Percentiles rank a stretch among this genome's conserved stretches.
Conservation (phyloP, 345 rosid genomes). For the Pistacia integerrima region DNA sequence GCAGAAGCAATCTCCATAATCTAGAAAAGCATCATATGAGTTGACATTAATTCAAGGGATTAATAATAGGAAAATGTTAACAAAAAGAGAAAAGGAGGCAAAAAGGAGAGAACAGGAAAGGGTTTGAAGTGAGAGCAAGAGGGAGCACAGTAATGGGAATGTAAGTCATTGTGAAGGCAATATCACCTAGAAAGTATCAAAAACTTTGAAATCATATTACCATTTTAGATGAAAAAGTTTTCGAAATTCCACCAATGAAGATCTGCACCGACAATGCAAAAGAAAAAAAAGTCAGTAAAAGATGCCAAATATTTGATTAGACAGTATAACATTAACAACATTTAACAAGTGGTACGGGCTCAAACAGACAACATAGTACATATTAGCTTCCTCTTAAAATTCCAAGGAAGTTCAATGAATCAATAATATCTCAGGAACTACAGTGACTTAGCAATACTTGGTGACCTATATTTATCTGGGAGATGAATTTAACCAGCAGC, state of each 20-base stretch:
- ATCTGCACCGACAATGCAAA: constrained; percentile 58
- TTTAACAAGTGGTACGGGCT: constrained; percentile 7
- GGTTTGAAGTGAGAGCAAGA: background rate
- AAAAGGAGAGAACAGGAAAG: background rate
- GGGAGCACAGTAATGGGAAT: constrained; percentile 1
- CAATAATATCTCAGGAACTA: background rate
- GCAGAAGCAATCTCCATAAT: constrained; percentile 79
- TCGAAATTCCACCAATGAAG: constrained; percentile 85
- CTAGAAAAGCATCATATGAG: constrained; percentile 46
- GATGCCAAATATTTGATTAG: constrained; percentile 8
- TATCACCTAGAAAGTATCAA: background rate
- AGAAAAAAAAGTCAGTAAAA: constrained; percentile 7
- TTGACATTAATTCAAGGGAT: constrained; percentile 4
- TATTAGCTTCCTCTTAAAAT: background rate
- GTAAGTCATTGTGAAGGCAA: constrained; percentile 14
- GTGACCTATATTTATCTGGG: background rate
- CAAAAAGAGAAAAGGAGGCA: background rate
- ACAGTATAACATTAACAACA: constrained; percentile 1
- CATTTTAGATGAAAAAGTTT: constrained; percentile 73
- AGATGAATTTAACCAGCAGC: background rate
- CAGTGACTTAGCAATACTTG: background rate
- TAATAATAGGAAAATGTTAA: background rate
- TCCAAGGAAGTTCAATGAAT: background rate
- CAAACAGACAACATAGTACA: background rate
- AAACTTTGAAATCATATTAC: constrained; percentile 40